Evolutionary conservation across 495 filamentous ascomycete species (phyloP), one percentile per base, ranked within the genome.

Genomic region (Hyaloscypha variabilis): DNA sequence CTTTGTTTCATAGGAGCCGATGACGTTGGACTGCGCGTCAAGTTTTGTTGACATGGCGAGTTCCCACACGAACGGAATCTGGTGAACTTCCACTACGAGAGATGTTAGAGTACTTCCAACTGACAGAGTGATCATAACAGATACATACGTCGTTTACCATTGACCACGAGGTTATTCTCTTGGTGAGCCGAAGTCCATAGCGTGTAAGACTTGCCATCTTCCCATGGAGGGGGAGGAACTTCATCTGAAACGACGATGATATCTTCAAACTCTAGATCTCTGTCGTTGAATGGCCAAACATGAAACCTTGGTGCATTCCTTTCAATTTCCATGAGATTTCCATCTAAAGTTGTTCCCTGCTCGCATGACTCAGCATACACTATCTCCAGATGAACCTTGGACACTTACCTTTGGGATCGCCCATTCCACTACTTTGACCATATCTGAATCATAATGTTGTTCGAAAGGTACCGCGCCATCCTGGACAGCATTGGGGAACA

Each of bases 241-340:
- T 64, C 62, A 24, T 64, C 62, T 29, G 62, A 64, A n/a, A 64
- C 62, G n/a, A 64, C 23, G 26, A 64, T 64, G n/a, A 58, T 46
- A 49, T 64, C 51, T 58, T 57, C 52, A 28, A 64, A 57, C 26
- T 17, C 51, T 2, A 64, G 14, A 26, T 64, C 62, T 46, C 5
- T 46, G 24, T 64, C 53, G 14, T 24, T 13, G 21, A 51, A 3
- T 57, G 46, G 46, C 62, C 62, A 64, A 5, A 52, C 25, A 28
- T 56, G 53, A 39, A 42, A 36, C 29, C 62, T 64, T 6, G 23
- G 34, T 5, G 29, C 62, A 24, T 64, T 52, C 21, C 42, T 52
- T 19, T 52, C 62, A 10, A 56, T 28, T 26, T 58, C 26, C 13
- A 56, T 17, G 26, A 29, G 26, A 17, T 56, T 25, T 56, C 19